A percentile compares a stretch with the other conserved stretches of the same genome.
phyloP scores from a whole-genome alignment of 352 stramenopile genomes.

The Phytophthora crassamura region DNA sequence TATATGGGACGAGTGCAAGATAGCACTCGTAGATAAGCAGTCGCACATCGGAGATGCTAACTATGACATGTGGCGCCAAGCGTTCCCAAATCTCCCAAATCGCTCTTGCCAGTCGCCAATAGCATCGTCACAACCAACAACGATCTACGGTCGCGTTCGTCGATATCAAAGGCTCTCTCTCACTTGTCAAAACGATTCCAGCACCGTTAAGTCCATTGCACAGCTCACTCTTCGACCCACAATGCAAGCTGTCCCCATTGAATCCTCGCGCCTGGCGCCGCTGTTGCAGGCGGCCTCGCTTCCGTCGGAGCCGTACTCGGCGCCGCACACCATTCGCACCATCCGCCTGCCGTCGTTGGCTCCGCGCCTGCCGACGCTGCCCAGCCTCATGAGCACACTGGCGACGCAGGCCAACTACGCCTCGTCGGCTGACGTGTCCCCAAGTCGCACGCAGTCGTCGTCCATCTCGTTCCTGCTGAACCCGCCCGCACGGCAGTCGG shows the following conservation, averaged over 20 bases:
- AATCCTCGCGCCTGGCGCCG: constrained; percentile 33
- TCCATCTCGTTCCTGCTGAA: constrained; percentile 49
- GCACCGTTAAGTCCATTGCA: constrained; percentile 4
- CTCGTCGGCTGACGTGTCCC: constrained; percentile 22
- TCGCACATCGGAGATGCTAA: too few relatives aligned
- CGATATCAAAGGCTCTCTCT: not conserved
- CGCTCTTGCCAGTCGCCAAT: constrained; percentile 39
- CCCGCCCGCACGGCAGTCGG: constrained; percentile 21
- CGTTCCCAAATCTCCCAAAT: constrained; percentile 2
- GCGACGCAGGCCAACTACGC: constrained; percentile 21
- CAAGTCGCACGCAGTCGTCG: constrained; percentile 23
- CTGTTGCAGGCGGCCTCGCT: constrained; percentile 32
- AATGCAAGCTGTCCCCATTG: constrained; percentile 35
- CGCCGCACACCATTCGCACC: constrained; percentile 30
- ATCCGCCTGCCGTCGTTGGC: constrained; percentile 46
- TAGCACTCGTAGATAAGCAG: too few relatives aligned
- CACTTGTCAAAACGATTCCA: constrained; percentile 27
- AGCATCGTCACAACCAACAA: constrained; percentile 17
- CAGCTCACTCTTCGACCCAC: not conserved
- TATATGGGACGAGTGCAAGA: too few relatives aligned
- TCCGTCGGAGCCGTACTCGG: constrained; percentile 26
- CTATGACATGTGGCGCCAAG: too few relatives aligned
- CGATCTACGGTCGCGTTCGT: too few relatives aligned
- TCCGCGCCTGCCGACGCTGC: constrained; percentile 37
- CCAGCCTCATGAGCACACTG: constrained; percentile 41